These are phyloP conservation scores for Trichosporon sp. DNA, from an alignment of 1,284 basidiomycete species.

Conservation along the genomic window DNA sequence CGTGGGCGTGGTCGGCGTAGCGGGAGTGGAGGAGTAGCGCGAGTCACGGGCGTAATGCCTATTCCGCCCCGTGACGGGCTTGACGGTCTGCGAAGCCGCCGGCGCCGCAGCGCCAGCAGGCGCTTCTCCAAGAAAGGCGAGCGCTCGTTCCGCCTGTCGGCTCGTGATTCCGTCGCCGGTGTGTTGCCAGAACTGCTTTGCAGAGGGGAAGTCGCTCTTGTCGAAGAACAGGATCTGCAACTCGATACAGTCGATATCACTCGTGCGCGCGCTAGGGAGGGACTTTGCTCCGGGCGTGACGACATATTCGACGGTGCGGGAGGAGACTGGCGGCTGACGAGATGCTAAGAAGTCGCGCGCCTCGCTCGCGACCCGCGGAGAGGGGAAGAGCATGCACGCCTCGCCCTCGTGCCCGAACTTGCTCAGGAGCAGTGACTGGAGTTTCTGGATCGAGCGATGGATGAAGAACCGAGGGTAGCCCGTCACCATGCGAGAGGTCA, in stretches of 20 bases:
- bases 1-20: not conserved
- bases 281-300: conserved; percentile 52
- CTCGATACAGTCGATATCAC: conserved; percentile 51
- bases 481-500: conserved; percentile 74
- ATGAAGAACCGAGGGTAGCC: conserved; percentile 99
- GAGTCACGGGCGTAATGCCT: conserved; percentile 34
- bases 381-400: conserved; percentile 69
- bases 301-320: conserved; percentile 67
- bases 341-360: conserved; percentile 70
- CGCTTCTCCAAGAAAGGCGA: conserved; percentile 58
- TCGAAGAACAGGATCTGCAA: conserved; percentile 80
- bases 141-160: conserved; percentile 74
- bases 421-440: conserved; percentile 62
- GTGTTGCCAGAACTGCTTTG: conserved; percentile 96
- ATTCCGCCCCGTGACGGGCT: conserved; percentile 27
- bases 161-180: conserved; percentile 85
- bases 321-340: conserved; percentile 50
- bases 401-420: conserved; percentile 70
- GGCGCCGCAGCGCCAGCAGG: conserved; percentile 31
- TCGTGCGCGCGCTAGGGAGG: conserved; percentile 13
- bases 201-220: conserved; percentile 59
- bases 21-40: not conserved
- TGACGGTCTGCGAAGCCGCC: not conserved
- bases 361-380: conserved; percentile 62
- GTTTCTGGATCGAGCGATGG: conserved; percentile 79